phyloP scores from a whole-genome alignment of 495 filamentous ascomycete genomes.

The Penicillium lagena region DNA sequence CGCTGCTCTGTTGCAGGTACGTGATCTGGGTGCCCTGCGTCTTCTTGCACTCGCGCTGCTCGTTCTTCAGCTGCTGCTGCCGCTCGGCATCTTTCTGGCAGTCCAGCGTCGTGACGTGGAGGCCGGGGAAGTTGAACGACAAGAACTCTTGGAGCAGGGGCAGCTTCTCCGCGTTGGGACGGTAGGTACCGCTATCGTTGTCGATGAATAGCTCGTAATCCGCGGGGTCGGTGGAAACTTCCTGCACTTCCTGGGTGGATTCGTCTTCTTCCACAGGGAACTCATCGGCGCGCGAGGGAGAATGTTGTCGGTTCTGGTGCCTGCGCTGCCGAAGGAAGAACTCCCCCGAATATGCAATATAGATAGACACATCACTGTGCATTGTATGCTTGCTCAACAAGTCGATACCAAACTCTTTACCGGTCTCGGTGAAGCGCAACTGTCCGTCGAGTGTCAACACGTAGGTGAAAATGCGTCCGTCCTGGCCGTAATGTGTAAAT shows the following conservation, averaged over 20 bases:
- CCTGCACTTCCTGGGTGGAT: slow-evolving; percentile 26
- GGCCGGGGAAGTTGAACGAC: slow-evolving; percentile 61
- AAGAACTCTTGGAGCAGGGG: slow-evolving; percentile 65
- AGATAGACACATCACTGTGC: slow-evolving; percentile 84
- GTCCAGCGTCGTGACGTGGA: slow-evolving; percentile 63
- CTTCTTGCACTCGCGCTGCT: slow-evolving; percentile 58
- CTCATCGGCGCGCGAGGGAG: slow-evolving; percentile 4
- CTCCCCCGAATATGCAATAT: slow-evolving; percentile 87
- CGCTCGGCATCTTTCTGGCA: slow-evolving; percentile 58
- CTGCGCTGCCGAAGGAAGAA: slow-evolving; percentile 78
- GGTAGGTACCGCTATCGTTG: slow-evolving; percentile 91
- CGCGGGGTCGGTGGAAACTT: slow-evolving; percentile 47
- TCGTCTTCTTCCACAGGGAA: slow-evolving; percentile 40
- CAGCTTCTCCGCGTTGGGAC: slow-evolving; percentile 70
- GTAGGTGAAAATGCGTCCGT: slow-evolving; percentile 84
- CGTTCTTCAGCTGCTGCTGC: slow-evolving; percentile 54
- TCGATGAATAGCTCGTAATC: slow-evolving; percentile 88
- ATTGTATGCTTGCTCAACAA: slow-evolving; percentile 89
- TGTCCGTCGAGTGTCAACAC: slow-evolving; percentile 81
- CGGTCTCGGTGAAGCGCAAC: slow-evolving; percentile 88
- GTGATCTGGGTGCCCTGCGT: slow-evolving; percentile 52
- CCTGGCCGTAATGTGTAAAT: slow-evolving; percentile 78
- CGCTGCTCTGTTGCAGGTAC: slow-evolving; percentile 59
- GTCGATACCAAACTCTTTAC: slow-evolving; percentile 90
- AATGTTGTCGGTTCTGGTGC: slow-evolving; percentile 26